These are phyloP conservation scores for Kockovaella imperatae DNA, from an alignment of 768 basidiomycete genomes.

Conservation along the genomic window DNA sequence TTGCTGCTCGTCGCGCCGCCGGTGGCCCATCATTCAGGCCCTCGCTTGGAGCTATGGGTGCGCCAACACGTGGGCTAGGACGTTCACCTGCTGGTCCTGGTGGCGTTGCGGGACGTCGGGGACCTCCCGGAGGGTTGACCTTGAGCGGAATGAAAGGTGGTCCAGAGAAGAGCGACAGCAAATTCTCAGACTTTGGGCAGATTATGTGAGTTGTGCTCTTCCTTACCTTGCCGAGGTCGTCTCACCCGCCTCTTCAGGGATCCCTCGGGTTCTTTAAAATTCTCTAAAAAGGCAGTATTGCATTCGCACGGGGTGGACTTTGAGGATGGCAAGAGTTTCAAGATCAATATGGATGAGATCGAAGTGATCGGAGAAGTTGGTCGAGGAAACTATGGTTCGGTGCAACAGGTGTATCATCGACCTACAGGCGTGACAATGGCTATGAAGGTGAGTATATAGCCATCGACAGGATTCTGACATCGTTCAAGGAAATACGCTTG, in stretches of 20 bases:
- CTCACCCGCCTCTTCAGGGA: slow-evolving; percentile 53
- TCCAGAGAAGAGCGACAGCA: slow-evolving; percentile 56
- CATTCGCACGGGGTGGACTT: slow-evolving; percentile 85
- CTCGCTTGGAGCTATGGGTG: slow-evolving; percentile 15
- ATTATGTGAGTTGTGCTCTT: slow-evolving; percentile 65
- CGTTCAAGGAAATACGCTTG: slow-evolving; percentile 80
- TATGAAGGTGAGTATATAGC: slow-evolving; percentile 69
- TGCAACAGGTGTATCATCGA: slow-evolving; percentile 87
- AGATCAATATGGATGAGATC: slow-evolving; percentile 91
- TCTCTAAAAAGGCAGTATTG: slow-evolving; percentile 83
- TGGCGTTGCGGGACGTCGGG: slow-evolving; percentile 44
- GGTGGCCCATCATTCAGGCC: slow-evolving; percentile 10
- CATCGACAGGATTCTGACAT: slow-evolving; percentile 1
- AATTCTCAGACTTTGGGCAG: slow-evolving; percentile 85
- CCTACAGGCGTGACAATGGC: slow-evolving; percentile 96
- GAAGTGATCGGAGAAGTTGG: slow-evolving; percentile 88
- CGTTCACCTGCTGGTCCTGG: slow-evolving; percentile 30
- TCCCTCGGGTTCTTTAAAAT: slow-evolving; percentile 91
- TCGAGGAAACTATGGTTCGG: slow-evolving; percentile 93
- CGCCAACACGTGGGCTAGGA: slow-evolving; percentile 15
- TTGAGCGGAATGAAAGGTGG: slow-evolving; percentile 60
- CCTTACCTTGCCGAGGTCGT: not conserved
- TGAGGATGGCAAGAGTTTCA: slow-evolving; percentile 77
- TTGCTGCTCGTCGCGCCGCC: slow-evolving; percentile 46
- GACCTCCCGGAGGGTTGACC: slow-evolving; percentile 47